Base-by-base conservation (phyloP, 192 early-diverging fungal species). In the Coemansia sp. region DNA sequence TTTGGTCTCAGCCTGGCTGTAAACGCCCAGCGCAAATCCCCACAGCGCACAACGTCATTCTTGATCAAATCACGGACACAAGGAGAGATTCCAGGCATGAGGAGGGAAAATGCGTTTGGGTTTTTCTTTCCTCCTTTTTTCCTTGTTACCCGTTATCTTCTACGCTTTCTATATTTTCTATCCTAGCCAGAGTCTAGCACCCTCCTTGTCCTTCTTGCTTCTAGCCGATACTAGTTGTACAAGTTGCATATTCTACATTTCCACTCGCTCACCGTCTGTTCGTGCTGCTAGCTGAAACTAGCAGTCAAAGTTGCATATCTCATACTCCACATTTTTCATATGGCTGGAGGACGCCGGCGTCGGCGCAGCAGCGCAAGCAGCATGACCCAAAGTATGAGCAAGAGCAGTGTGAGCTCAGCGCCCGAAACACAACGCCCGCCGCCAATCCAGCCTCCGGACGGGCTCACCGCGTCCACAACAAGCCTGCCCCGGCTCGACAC, bases 321-420 rank as follows among this genome's bases (percentile, higher is more conserved):
- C 31, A 34, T 1, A 34, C 31, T 34, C 31, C 40, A 44, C 5
- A 44, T 44, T 44, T n/a, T 12, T 15, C 10, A 5, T 21, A 68
- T 68, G 66, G 59, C 53, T 46, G 59, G 48, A 50, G 65, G 66
- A 47, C 66, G 66, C 44, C 66, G 66, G 21, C 66, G 66, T 20
- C 66, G 66, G 20, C 59, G 60, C 59, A 62, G 66, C 66, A 68
- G 66, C 59, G 60, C 60, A 14, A 62, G 50, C 25, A 62, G 60
- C 36, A 53, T 17, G 26, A 26, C 48, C 25, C 31, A 34, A 44
- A 62, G 50, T 50, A 62, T 37, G 8, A 22, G 19, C 31, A 38
- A 51, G 50, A 22, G 48, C 36, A 22, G 17, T 5, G 22, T 9
- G 25, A 50, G 17, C 48, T 23, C 48, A 19, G 42, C 28, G 4